phyloP scores from a whole-genome alignment of 805 yeast species.

The Yarrowia sp. region DNA sequence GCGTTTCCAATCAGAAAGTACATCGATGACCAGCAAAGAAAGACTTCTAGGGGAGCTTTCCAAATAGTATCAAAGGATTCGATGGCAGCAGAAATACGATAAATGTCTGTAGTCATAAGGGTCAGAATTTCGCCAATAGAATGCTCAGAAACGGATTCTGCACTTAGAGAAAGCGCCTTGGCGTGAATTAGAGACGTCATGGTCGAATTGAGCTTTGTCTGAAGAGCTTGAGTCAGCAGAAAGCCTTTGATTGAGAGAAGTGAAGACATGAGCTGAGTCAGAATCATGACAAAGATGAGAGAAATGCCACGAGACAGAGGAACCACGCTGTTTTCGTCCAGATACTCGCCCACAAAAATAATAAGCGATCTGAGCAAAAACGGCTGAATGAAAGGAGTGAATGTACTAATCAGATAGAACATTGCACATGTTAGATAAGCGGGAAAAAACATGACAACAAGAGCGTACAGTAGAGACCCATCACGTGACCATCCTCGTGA shows the following conservation, averaged over 20 bases:
- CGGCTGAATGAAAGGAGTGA: conserved; percentile 45
- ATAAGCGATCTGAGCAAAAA: conserved; percentile 42
- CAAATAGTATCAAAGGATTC: conserved; percentile 76
- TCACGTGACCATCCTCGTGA: neutral
- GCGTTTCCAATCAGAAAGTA: conserved; percentile 73
- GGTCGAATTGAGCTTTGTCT: conserved; percentile 59
- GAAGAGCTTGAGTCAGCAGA: conserved; percentile 66
- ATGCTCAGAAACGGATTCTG: conserved; percentile 58
- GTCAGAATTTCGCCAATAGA: conserved; percentile 92
- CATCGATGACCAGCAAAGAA: conserved; percentile 68
- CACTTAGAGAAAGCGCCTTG: conserved; percentile 66
- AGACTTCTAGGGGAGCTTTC: conserved; percentile 91
- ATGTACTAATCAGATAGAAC: conserved; percentile 45
- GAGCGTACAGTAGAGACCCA: conserved; percentile 26
- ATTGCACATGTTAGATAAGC: conserved; percentile 44
- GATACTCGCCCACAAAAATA: conserved; percentile 48
- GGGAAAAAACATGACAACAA: conserved; percentile 43
- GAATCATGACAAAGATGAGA: conserved; percentile 72
- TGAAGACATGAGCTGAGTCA: conserved; percentile 68
- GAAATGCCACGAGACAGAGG: conserved; percentile 73
- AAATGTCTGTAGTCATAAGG: conserved; percentile 90
- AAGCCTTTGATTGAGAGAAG: conserved; percentile 74
- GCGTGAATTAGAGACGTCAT: conserved; percentile 64
- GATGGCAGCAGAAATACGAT: conserved; percentile 76
- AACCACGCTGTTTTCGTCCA: conserved; percentile 38